Conservation (phyloP, 257 asterid genomes). For the Leptodermis oblonga region DNA sequence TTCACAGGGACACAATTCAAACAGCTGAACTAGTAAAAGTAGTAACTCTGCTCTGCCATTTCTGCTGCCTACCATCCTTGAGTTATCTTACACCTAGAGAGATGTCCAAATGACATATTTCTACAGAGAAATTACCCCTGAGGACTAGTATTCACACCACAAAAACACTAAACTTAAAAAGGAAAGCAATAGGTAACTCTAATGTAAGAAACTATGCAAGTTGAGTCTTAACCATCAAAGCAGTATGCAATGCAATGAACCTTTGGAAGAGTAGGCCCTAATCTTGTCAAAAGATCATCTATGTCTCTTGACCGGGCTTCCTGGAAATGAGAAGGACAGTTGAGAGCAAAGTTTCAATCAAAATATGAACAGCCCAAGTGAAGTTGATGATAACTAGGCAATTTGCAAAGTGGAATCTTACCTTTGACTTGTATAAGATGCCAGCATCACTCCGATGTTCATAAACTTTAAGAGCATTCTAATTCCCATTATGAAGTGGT, state of each 20-base stretch:
- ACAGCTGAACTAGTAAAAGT: neutral
- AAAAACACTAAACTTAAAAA: neutral
- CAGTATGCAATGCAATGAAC: conserved; percentile 40
- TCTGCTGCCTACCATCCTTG: neutral
- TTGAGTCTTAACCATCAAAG: conserved; percentile 31
- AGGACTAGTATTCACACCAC: neutral
- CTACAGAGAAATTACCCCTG: neutral
- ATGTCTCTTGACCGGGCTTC: conserved; percentile 44
- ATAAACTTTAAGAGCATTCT: conserved; percentile 40
- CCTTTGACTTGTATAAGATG: conserved; percentile 44
- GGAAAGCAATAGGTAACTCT: neutral
- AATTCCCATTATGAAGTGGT: conserved; percentile 24
- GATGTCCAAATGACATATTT: neutral
- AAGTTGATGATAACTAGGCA: neutral
- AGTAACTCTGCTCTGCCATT: neutral
- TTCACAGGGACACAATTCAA: neutral
- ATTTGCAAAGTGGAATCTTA: conserved; percentile 15
- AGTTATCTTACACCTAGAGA: neutral
- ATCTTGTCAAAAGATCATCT: conserved; percentile 50
- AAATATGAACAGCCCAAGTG: too few species aligned
- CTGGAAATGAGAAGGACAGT: conserved; percentile 29
- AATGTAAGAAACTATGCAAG: conserved; percentile 20
- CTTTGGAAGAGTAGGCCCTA: conserved; percentile 64
- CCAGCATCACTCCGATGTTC: conserved; percentile 36
- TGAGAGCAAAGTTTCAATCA: neutral